Evolutionary conservation across 106 monocot species (phyloP).

Genomic region (Acorus calamus): DNA sequence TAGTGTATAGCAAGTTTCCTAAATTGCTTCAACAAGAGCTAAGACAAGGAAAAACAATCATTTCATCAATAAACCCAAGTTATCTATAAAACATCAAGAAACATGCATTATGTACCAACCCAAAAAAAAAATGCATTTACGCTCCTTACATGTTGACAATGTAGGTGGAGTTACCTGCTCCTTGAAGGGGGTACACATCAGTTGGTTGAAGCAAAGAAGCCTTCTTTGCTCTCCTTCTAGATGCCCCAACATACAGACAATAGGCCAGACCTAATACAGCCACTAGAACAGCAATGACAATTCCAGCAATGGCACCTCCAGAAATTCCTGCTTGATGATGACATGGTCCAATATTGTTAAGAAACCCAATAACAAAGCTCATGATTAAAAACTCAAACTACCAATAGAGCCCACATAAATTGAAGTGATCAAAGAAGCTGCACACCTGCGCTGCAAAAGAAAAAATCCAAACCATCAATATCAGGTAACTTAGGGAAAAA

Average conservation of each 20-base stretch:
- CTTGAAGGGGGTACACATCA: constrained; percentile 11
- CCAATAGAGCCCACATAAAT: neutral
- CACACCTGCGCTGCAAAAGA: constrained; percentile 29
- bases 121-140: too few relatives aligned
- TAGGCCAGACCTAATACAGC: constrained; percentile 22
- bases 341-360: too few relatives aligned
- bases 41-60: too few relatives aligned
- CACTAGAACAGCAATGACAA: constrained; percentile 35
- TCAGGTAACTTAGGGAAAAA: neutral
- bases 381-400: neutral
- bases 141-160: neutral
- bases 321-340: constrained; percentile 28
- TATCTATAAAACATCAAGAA: too few relatives aligned
- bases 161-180: constrained; percentile 12
- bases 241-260: constrained; percentile 27
- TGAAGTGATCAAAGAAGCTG: constrained; percentile 1
- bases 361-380: neutral
- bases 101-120: too few relatives aligned
- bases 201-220: constrained; percentile 22
- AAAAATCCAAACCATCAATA: neutral
- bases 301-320: constrained; percentile 74
- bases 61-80: too few relatives aligned
- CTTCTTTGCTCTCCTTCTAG: constrained; percentile 41
- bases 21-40: too few relatives aligned
- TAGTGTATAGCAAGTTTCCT: too few relatives aligned